These are phyloP conservation scores for Potentilla sterilis DNA, from an alignment of 306 rosid species.

Conservation along the genomic window DNA sequence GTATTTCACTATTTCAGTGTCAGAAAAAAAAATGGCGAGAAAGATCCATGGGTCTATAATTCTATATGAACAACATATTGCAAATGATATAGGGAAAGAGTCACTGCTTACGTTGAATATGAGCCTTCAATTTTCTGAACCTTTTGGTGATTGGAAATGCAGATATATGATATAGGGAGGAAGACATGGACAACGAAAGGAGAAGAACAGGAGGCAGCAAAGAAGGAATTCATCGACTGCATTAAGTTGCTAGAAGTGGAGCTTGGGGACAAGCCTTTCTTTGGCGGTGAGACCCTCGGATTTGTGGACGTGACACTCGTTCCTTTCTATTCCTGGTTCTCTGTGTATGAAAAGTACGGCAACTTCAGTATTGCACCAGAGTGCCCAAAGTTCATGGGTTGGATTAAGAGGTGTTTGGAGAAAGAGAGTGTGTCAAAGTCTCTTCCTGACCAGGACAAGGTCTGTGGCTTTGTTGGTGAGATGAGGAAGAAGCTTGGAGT, in stretches of 20 bases:
- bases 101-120: background rate
- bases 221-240: conserved; percentile 1
- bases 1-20: background rate
- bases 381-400: conserved; percentile 17
- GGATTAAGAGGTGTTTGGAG: conserved; percentile 22
- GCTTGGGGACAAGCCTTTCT: conserved; percentile 31
- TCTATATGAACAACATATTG: too few species aligned
- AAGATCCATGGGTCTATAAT: too few species aligned
- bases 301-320: conserved; percentile 28
- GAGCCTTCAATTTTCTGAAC: background rate
- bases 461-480: conserved; percentile 21
- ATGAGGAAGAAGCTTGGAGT: conserved; percentile 16
- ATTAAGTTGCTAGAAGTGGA: conserved; percentile 23
- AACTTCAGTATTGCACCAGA: conserved; percentile 17
- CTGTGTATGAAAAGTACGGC: conserved; percentile 14
- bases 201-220: conserved; percentile 13
- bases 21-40: too few species aligned
- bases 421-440: conserved; percentile 22
- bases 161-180: conserved; percentile 30
- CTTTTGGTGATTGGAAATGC: conserved; percentile 5
- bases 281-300: conserved; percentile 23
- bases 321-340: conserved; percentile 20
- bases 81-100: background rate
- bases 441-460: conserved; percentile 33
- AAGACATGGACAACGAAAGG: conserved; percentile 27